Conservation (phyloP, 2,329 filamentous ascomycete species). For the Colletotrichum sojae region DNA sequence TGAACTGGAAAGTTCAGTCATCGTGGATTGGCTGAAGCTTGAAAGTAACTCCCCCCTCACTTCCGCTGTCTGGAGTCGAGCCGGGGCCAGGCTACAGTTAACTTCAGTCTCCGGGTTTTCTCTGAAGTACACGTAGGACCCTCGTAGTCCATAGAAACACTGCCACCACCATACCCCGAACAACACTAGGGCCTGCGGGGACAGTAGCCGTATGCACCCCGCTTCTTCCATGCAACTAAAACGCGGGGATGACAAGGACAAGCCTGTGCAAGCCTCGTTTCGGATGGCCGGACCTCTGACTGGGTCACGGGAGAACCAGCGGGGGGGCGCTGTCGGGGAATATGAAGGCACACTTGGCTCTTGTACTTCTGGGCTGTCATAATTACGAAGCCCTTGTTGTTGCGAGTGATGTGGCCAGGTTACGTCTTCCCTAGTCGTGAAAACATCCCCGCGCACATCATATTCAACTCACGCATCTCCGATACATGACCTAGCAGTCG, state of each 20-base stretch:
- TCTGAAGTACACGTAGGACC: too few relatives aligned
- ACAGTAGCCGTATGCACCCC: constrained; percentile 10
- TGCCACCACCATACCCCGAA: too few relatives aligned
- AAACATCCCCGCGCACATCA: not conserved
- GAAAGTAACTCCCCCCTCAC: too few relatives aligned
- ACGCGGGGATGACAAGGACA: constrained; percentile 25
- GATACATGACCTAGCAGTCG: not conserved
- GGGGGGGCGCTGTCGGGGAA: constrained; percentile 4
- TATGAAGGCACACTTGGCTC: not conserved
- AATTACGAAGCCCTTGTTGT: not conserved
- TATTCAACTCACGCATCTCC: not conserved
- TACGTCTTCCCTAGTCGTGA: not conserved
- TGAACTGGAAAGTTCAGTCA: too few relatives aligned
- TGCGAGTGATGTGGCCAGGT: not conserved
- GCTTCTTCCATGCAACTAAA: constrained; percentile 11
- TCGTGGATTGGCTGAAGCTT: too few relatives aligned
- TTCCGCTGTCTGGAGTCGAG: too few relatives aligned
- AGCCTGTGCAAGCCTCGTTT: constrained; percentile 14
- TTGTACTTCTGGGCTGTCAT: not conserved
- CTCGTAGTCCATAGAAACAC: too few relatives aligned
- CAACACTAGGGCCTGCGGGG: constrained; percentile 16
- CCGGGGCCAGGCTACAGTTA: too few relatives aligned
- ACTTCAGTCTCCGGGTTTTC: too few relatives aligned
- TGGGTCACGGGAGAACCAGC: constrained; percentile 11
- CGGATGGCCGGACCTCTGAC: constrained; percentile 12